Conservation (phyloP, 2,329 filamentous ascomycete genomes). For the Cladorrhinum sp. region DNA sequence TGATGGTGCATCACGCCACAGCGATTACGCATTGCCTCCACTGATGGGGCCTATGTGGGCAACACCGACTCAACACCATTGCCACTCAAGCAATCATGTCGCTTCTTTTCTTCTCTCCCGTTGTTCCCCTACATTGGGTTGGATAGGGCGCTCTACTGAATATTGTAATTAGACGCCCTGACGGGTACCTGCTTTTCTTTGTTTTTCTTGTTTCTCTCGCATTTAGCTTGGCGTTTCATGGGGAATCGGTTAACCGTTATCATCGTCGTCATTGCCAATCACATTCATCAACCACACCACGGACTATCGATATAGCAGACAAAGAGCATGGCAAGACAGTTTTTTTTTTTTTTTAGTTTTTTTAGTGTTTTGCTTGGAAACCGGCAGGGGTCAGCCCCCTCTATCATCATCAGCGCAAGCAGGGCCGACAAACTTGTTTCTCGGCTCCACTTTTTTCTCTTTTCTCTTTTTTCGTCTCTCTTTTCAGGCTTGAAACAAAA, state of each 20-base stretch:
- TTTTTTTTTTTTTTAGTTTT: too few relatives aligned
- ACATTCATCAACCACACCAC: background rate
- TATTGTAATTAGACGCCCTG: background rate
- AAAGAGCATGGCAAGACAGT: background rate
- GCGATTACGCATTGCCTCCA: background rate
- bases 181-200: background rate
- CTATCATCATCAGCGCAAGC: background rate
- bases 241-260: background rate
- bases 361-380: too few relatives aligned
- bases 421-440: background rate
- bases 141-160: background rate
- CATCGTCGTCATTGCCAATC: background rate
- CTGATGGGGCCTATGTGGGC: background rate
- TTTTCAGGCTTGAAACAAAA: background rate
- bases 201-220: background rate
- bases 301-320: background rate
- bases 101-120: background rate
- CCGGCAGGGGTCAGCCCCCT: too few relatives aligned
- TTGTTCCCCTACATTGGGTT: background rate
- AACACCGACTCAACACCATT: background rate
- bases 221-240: background rate
- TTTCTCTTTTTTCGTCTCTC: background rate
- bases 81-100: background rate
- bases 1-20: background rate
- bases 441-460: background rate